These are phyloP conservation scores for Juglanconis sp. DNA, from an alignment of 2,329 filamentous ascomycete genomes.

Conservation along the genomic window DNA sequence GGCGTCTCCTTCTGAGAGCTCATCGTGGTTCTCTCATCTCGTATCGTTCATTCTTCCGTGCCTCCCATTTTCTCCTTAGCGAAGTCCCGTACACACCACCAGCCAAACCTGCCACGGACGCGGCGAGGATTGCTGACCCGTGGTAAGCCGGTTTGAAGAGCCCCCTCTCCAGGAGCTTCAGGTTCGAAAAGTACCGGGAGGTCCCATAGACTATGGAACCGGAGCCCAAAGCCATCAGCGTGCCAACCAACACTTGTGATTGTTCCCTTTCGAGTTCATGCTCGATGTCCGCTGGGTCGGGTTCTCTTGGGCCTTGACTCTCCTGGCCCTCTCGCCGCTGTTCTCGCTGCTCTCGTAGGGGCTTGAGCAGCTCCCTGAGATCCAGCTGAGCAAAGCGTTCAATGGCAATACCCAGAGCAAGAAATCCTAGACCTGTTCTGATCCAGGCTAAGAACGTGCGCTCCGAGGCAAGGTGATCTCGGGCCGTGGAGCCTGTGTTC, in stretches of 20 bases:
- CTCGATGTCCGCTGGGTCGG: slow-evolving; percentile 1
- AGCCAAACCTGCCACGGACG: slow-evolving; percentile 28
- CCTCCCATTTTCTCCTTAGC: slow-evolving; percentile 21
- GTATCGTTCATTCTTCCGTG: slow-evolving; percentile 15
- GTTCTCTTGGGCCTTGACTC: slow-evolving; percentile 7
- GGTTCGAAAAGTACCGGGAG: slow-evolving; percentile 41
- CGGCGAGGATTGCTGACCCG: slow-evolving; percentile 28
- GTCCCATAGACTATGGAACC: slow-evolving; percentile 46
- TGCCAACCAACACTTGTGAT: slow-evolving; percentile 35
- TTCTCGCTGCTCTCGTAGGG: slow-evolving; percentile 20
- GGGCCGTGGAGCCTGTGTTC: slow-evolving; percentile 47
- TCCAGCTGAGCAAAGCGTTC: slow-evolving; percentile 46
- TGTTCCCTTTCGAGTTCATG: slow-evolving; percentile 27
- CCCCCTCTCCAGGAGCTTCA: slow-evolving; percentile 40
- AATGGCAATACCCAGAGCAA: slow-evolving; percentile 48
- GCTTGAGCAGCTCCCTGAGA: slow-evolving; percentile 26
- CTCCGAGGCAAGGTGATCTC: slow-evolving; percentile 52
- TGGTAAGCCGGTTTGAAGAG: slow-evolving; percentile 35
- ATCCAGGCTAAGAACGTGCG: slow-evolving; percentile 52
- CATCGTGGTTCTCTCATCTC: slow-evolving; percentile 8
- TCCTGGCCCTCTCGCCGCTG: slow-evolving; percentile 15
- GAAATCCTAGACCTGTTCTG: slow-evolving; percentile 48
- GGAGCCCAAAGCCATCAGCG: slow-evolving; percentile 41
- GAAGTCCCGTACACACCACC: slow-evolving; percentile 28
- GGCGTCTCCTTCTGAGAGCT: not conserved